Base-by-base conservation (phyloP, 2,329 filamentous ascomycete species). In the Trichoderma citrinoviride region DNA sequence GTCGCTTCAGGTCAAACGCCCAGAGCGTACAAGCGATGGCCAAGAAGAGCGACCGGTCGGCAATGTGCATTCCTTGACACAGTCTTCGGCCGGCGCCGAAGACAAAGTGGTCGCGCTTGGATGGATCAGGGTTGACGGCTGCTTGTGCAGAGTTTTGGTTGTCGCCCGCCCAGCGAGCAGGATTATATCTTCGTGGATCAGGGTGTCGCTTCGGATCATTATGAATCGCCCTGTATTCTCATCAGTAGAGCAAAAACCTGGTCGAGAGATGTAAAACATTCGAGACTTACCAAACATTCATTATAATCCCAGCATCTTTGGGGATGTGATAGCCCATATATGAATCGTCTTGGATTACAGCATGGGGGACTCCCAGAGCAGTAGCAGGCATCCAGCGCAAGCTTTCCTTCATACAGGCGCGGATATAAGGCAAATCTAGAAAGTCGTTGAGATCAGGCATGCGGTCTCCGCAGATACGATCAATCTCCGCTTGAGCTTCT, bases 11-110 rank as follows among this genome's bases (percentile, higher is more conserved):
- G 8, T 76, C 71, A 61, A 85, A 84, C 0, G 78, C 79, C 0
- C 82, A 74, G 3, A 86, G 72, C 0, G 76, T 72, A 46, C 80
- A 80, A 0, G 75, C 79, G 15, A 76, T 67, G 2, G 57, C 74
- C n/a, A 77, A 57, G 64, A 70, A 77, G 6, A 76, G 19, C 10
- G 69, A 68, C 2, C 68, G 46, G 46, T 71, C 68, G 0, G 72
- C 72, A 5, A 77, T 67, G 23, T 70, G 68, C 3, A 70, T 67
- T 0, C 75, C 75, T 0, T 74, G 71, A 50, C 75, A 77, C 15
- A 73, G 67, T 8, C 75, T 68, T 0, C 75, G 71, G 2, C 75
- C 75, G 43, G 71, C 76, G 0, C 74, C 75, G 29, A 75, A 77
- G 15, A 62, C 49, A n/a, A 55, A 61, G 23, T 46, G 2, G 70